Conservation (phyloP, 495 filamentous ascomycete species). For the Hypoxylon subgilvum region DNA sequence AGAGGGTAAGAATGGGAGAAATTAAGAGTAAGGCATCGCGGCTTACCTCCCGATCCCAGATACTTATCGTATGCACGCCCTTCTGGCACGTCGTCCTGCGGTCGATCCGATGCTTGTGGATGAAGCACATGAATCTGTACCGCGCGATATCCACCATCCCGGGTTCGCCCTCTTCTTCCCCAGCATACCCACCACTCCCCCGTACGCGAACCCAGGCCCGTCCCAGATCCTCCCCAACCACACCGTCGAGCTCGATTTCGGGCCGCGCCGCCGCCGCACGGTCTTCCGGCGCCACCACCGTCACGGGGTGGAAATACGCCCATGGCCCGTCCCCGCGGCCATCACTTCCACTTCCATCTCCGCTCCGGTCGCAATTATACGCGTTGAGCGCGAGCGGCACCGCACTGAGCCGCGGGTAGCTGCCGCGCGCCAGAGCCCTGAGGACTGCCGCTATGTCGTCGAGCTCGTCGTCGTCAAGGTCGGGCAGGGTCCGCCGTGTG, state of each 20-base stretch:
- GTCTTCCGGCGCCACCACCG: conserved; percentile 11
- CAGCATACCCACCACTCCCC: not conserved
- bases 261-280: not conserved
- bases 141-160: not conserved
- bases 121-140: conserved; percentile 34
- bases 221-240: conserved; percentile 1
- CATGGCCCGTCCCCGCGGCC: not conserved
- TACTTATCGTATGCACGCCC: conserved; percentile 29
- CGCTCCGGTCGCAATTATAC: conserved; percentile 22
- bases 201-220: conserved; percentile 13
- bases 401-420: conserved; percentile 22
- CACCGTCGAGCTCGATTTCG: not conserved
- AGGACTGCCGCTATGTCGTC: conserved; percentile 18
- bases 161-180: not conserved
- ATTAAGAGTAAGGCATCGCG: not conserved
- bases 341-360: too few species aligned
- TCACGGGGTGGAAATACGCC: conserved; percentile 29
- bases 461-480: conserved; percentile 13
- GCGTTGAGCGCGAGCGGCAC: conserved; percentile 28
- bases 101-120: conserved; percentile 30
- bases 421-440: conserved; percentile 7
- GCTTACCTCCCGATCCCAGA: conserved; percentile 34
- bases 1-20: not conserved
- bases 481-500: not conserved
- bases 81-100: conserved; percentile 13